Evolutionary conservation across 2,329 filamentous ascomycete genomes (phyloP).

Genomic region (Botrytis cinerea): DNA sequence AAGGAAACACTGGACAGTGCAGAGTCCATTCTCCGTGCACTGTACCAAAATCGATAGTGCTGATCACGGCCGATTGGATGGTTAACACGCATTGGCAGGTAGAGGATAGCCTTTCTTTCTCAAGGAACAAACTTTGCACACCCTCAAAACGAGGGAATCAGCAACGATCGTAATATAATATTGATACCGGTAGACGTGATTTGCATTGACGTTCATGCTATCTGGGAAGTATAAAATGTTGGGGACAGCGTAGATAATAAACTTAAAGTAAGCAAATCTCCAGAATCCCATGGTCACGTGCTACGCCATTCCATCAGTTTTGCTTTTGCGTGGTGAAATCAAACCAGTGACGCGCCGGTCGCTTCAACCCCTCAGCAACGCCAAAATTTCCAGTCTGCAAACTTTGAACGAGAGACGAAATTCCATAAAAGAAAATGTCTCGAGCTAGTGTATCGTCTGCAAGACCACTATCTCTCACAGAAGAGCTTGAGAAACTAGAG

Average conservation of each 20-base stretch:
- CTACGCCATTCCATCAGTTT: not conserved
- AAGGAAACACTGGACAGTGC: not conserved
- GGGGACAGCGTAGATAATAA: not conserved
- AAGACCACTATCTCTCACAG: slow-evolving; percentile 74
- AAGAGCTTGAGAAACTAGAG: slow-evolving; percentile 93
- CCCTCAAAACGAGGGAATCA: not conserved
- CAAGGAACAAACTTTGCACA: not conserved
- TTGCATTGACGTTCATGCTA: not conserved
- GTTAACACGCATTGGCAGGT: not conserved
- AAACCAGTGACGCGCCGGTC: not conserved
- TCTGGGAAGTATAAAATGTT: not conserved
- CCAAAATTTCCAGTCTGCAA: not conserved
- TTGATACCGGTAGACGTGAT: not conserved
- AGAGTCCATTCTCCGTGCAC: not conserved
- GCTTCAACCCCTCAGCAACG: slow-evolving; percentile 17
- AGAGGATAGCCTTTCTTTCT: not conserved
- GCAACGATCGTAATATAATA: not conserved
- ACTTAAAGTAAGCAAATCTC: not conserved
- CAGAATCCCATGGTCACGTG: not conserved
- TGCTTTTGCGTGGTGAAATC: not conserved
- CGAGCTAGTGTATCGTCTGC: slow-evolving; percentile 45
- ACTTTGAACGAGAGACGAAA: not conserved
- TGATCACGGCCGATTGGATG: not conserved
- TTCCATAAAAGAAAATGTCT: slow-evolving; percentile 35
- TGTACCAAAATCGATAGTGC: not conserved